A percentile compares a stretch with the other conserved stretches of the same genome.
These are phyloP conservation scores for Malassezia dermatis DNA, from an alignment of 1,284 basidiomycete genomes.

Conservation along the genomic window DNA sequence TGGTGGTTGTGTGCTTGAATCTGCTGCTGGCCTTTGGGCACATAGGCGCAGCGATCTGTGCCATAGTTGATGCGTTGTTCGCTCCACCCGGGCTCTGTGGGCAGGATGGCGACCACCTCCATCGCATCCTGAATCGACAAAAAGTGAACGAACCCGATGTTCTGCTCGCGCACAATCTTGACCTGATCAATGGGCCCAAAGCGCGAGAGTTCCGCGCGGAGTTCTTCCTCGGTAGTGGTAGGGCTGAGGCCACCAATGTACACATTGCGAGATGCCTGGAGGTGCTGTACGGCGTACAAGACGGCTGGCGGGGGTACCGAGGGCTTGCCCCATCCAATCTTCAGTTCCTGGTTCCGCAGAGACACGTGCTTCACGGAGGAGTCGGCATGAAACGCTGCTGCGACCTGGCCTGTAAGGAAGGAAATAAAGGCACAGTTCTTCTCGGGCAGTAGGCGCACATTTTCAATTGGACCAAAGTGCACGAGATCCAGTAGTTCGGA, in stretches of 20 bases:
- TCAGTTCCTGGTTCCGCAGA: conserved; percentile 44
- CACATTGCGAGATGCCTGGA: conserved; percentile 44
- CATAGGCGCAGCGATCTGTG: conserved; percentile 46
- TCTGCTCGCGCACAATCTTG: conserved; percentile 47
- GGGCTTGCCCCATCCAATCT: conserved; percentile 48
- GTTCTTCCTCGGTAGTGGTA: conserved; percentile 30
- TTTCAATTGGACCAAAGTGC: conserved; percentile 92
- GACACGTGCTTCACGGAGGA: conserved; percentile 44
- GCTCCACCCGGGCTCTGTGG: conserved; percentile 38
- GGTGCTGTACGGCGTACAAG: conserved; percentile 44
- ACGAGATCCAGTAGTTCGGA: conserved; percentile 95
- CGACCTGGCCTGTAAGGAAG: conserved; percentile 36
- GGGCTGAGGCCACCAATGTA: conserved; percentile 43
- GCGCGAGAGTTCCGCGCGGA: conserved; percentile 36
- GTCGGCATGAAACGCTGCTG: conserved; percentile 45
- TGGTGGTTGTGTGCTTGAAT: conserved; percentile 47
- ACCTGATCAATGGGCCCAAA: conserved; percentile 47
- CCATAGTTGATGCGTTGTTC: conserved; percentile 43
- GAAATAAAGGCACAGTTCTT: conserved; percentile 97
- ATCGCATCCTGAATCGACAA: conserved; percentile 44
- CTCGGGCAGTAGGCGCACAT: conserved; percentile 86
- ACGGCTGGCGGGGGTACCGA: conserved; percentile 35
- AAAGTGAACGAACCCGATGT: conserved; percentile 46
- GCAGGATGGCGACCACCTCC: conserved; percentile 39
- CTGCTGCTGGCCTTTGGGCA: conserved; percentile 46